A percentile compares a stretch with the other conserved stretches of the same genome.
These are phyloP conservation scores for Echium plantagineum DNA, from an alignment of 257 asterid species.

Conservation along the genomic window DNA sequence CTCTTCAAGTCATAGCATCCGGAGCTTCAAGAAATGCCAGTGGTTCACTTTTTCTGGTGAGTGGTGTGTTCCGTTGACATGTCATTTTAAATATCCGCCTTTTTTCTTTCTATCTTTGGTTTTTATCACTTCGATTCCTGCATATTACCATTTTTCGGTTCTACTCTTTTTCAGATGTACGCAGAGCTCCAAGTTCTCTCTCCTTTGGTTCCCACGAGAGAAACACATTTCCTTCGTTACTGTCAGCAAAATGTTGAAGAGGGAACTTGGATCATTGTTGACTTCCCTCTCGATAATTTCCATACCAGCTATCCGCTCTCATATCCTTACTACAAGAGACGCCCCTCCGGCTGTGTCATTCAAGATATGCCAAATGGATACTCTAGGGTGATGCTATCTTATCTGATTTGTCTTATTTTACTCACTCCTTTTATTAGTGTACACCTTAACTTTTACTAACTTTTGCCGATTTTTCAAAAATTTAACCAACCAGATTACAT, in stretches of 20 bases:
- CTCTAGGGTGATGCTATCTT: slow-evolving; percentile 43
- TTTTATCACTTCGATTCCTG: not conserved
- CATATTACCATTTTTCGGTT: not conserved
- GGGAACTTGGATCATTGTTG: slow-evolving; percentile 79
- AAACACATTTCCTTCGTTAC: slow-evolving; percentile 76
- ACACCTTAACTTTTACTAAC: not conserved
- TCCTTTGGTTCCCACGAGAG: slow-evolving; percentile 75
- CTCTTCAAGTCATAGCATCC: slow-evolving; percentile 64
- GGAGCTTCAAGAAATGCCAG: slow-evolving; percentile 56
- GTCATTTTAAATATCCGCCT: not conserved
- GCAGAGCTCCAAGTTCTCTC: slow-evolving; percentile 83
- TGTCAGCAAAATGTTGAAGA: slow-evolving; percentile 79
- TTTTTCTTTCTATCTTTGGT: not conserved
- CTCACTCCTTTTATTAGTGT: not conserved
- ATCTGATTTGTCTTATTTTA: not conserved
- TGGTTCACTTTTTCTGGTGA: slow-evolving; percentile 81
- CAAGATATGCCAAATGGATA: slow-evolving; percentile 99
- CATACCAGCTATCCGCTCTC: slow-evolving; percentile 37
- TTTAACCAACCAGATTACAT: slow-evolving; percentile 45
- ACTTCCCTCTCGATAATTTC: slow-evolving; percentile 66
- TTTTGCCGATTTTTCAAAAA: too few species aligned
- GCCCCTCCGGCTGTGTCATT: slow-evolving; percentile 88
- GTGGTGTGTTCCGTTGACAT: not conserved
- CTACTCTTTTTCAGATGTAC: slow-evolving; percentile 41
- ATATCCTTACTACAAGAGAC: slow-evolving; percentile 55